A percentile compares a stretch with the other conserved stretches of the same genome.
phyloP scores from a whole-genome alignment of 768 basidiomycete genomes.

The Suillus variegatus region DNA sequence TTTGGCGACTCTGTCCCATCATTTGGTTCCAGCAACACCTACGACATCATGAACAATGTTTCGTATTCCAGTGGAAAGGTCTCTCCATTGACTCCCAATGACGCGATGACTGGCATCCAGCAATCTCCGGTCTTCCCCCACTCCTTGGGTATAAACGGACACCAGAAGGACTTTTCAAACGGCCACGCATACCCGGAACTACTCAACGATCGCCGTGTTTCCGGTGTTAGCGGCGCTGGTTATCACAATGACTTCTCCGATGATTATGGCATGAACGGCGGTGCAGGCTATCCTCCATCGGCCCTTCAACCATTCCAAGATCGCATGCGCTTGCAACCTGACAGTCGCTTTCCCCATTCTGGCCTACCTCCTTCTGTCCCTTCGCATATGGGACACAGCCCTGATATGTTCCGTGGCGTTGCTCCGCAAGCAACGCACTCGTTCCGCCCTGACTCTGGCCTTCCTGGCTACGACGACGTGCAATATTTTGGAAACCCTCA shows the following conservation, averaged over 20 bases:
- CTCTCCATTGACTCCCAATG: slow-evolving; percentile 72
- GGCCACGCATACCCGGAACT: slow-evolving; percentile 56
- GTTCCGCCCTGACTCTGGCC: slow-evolving; percentile 53
- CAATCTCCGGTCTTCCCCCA: slow-evolving; percentile 54
- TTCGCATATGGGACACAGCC: slow-evolving; percentile 50
- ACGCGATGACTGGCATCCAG: slow-evolving; percentile 59
- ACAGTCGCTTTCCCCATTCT: slow-evolving; percentile 51
- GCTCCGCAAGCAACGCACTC: slow-evolving; percentile 70
- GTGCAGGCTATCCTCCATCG: slow-evolving; percentile 49
- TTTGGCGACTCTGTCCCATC: slow-evolving; percentile 63
- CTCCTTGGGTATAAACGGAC: slow-evolving; percentile 35
- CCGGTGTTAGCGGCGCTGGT: slow-evolving; percentile 42
- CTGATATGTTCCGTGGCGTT: slow-evolving; percentile 66
- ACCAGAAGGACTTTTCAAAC: slow-evolving; percentile 58
- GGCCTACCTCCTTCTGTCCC: slow-evolving; percentile 43
- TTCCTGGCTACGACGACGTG: slow-evolving; percentile 59
- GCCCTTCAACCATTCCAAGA: slow-evolving; percentile 61
- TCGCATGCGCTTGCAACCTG: slow-evolving; percentile 58
- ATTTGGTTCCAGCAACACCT: slow-evolving; percentile 57
- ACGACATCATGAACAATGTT: slow-evolving; percentile 65
- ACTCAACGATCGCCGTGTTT: slow-evolving; percentile 58
- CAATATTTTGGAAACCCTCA: slow-evolving; percentile 57
- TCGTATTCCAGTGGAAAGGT: slow-evolving; percentile 71
- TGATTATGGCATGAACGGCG: slow-evolving; percentile 55
- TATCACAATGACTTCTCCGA: slow-evolving; percentile 66